phyloP scores from a whole-genome alignment of 2,329 filamentous ascomycete species.

The Lachnellula occidentalis region DNA sequence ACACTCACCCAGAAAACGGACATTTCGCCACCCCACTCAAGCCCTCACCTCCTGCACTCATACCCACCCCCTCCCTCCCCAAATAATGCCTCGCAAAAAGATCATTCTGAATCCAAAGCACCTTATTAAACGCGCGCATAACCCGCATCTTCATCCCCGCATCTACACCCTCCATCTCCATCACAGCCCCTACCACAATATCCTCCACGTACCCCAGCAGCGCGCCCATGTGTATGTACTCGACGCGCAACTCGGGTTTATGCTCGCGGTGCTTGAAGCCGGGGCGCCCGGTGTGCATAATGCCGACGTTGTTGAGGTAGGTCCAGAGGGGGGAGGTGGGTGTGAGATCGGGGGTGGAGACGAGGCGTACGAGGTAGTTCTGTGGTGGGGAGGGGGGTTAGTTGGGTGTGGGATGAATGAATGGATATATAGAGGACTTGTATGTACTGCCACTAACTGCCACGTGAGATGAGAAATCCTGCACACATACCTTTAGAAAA shows the following conservation, averaged over 20 bases:
- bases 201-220: constrained; percentile 73
- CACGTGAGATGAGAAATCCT: no score
- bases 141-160: constrained; percentile 66
- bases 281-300: constrained; percentile 72
- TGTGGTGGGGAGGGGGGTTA: constrained; percentile 26
- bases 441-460: no score
- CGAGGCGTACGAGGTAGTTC: constrained; percentile 71
- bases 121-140: constrained; percentile 70
- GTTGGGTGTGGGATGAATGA: no score
- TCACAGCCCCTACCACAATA: constrained; percentile 68
- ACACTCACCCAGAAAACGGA: background rate
- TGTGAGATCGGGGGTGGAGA: constrained; percentile 54
- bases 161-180: constrained; percentile 54
- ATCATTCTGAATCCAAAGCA: constrained; percentile 72
- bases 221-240: constrained; percentile 73
- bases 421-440: no score
- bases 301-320: constrained; percentile 77
- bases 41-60: background rate
- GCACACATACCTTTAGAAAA: constrained; percentile 46
- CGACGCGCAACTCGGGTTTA: constrained; percentile 54
- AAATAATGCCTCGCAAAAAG: constrained; percentile 76
- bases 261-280: constrained; percentile 57
- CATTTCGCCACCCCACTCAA: background rate
- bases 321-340: constrained; percentile 75
- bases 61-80: constrained; percentile 4